Conservation (phyloP, 2,329 filamentous ascomycete species). For the Fusarium gaditjirri region DNA sequence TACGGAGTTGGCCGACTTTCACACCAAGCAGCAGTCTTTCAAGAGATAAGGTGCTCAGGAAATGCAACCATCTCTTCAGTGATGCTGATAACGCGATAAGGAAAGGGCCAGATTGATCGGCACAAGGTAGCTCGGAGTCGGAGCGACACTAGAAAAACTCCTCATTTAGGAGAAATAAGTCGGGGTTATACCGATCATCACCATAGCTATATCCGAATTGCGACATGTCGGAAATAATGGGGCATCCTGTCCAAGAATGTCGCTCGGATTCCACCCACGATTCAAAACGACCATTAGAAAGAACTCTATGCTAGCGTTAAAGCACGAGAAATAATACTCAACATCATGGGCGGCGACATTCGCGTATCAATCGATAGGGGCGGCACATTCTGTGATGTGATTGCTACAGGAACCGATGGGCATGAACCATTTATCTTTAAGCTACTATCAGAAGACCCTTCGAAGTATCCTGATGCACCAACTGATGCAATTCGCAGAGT, state of each 20-base stretch:
- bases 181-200: neutral
- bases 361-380: constrained; percentile 64
- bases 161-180: neutral
- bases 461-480: constrained; percentile 77
- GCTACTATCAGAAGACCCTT: constrained; percentile 77
- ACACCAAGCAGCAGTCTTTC: neutral
- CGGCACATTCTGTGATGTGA: constrained; percentile 80
- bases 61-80: too few species aligned
- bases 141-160: neutral
- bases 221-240: neutral
- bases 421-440: constrained; percentile 78
- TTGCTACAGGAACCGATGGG: constrained; percentile 67
- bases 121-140: neutral
- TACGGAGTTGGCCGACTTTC: neutral
- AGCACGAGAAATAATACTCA: neutral
- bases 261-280: neutral
- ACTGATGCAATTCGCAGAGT: constrained; percentile 76
- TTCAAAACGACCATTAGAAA: constrained; percentile 1
- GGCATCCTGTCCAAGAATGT: neutral
- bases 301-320: neutral
- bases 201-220: neutral
- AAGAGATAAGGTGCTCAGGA: too few species aligned
- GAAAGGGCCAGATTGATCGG: neutral
- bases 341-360: constrained; percentile 36
- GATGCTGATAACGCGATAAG: neutral